These are phyloP conservation scores for Fusarium graminum DNA, from an alignment of 2,329 filamentous ascomycete species.

Conservation along the genomic window DNA sequence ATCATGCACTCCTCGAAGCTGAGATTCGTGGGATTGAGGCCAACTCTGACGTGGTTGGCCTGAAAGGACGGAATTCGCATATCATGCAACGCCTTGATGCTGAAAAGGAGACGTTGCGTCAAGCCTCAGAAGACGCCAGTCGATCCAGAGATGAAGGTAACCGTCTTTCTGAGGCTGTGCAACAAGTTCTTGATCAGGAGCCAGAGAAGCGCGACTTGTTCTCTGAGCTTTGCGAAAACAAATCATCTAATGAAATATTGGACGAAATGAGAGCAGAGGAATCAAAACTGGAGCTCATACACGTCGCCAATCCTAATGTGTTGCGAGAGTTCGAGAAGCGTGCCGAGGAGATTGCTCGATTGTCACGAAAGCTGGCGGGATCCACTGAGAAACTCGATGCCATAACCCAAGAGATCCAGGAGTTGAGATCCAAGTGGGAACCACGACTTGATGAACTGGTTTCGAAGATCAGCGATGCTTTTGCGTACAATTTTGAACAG, in stretches of 20 bases:
- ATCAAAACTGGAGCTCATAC: slow-evolving; percentile 82
- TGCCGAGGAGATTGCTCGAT: slow-evolving; percentile 74
- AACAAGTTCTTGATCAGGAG: slow-evolving; percentile 56
- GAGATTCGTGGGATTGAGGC: slow-evolving; percentile 83
- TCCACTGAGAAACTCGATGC: slow-evolving; percentile 67
- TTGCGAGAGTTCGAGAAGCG: slow-evolving; percentile 83
- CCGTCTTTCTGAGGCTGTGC: slow-evolving; percentile 53
- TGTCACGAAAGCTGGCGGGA: slow-evolving; percentile 69
- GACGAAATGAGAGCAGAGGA: slow-evolving; percentile 80
- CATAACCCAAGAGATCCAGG: slow-evolving; percentile 69
- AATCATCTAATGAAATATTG: slow-evolving; percentile 74
- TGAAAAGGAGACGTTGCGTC: slow-evolving; percentile 55
- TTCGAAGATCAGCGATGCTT: slow-evolving; percentile 86
- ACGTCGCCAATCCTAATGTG: slow-evolving; percentile 80
- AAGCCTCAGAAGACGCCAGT: slow-evolving; percentile 57
- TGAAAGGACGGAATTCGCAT: slow-evolving; percentile 74
- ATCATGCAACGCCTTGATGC: slow-evolving; percentile 67
- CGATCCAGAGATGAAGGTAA: slow-evolving; percentile 53
- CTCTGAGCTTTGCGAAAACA: slow-evolving; percentile 59
- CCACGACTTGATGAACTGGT: slow-evolving; percentile 83
- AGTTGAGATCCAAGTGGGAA: slow-evolving; percentile 82
- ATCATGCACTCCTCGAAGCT: slow-evolving; percentile 75
- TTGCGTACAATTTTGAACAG: slow-evolving; percentile 91
- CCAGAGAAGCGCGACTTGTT: slow-evolving; percentile 59
- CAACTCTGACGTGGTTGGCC: slow-evolving; percentile 78